Conservation (phyloP, 352 stramenopile genomes). For the Phytophthora podocarpi region DNA sequence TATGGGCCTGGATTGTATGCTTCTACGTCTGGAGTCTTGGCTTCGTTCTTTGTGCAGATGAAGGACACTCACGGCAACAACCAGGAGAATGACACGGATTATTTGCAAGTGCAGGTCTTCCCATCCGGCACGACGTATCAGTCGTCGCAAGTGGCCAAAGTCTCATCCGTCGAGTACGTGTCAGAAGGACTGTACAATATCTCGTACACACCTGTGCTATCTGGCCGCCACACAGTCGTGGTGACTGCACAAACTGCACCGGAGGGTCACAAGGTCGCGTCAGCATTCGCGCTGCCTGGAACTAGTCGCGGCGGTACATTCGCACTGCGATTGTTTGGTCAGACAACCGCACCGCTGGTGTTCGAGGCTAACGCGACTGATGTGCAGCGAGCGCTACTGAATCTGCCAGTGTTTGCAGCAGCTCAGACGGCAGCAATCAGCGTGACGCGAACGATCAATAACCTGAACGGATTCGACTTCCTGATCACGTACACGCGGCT, state of each 20-base stretch:
- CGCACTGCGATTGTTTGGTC: constrained; percentile 64
- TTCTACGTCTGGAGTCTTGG: constrained; percentile 51
- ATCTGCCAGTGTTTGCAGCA: constrained; percentile 47
- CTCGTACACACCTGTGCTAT: constrained; percentile 83
- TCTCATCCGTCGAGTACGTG: constrained; percentile 59
- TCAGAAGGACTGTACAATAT: constrained; percentile 86
- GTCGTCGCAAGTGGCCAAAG: constrained; percentile 19
- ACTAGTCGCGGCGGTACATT: constrained; percentile 83
- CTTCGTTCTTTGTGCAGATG: constrained; percentile 76
- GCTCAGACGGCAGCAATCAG: constrained; percentile 38
- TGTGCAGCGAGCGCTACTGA: constrained; percentile 72
- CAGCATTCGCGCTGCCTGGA: constrained; percentile 63
- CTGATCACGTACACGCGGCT: constrained; percentile 66
- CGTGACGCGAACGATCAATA: constrained; percentile 58
- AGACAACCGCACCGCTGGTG: constrained; percentile 67
- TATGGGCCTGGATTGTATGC: constrained; percentile 69
- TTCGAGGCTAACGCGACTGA: constrained; percentile 82
- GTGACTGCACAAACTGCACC: constrained; percentile 77
- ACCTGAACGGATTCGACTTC: constrained; percentile 76
- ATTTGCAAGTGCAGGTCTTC: constrained; percentile 53
- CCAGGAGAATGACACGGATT: constrained; percentile 44
- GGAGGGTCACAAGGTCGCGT: constrained; percentile 87
- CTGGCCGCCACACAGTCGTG: constrained; percentile 85
- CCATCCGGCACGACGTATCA: constrained; percentile 41
- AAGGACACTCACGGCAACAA: constrained; percentile 89